Conservation (phyloP, 78 protist genomes). For the Cavenderia fasciculata region DNA sequence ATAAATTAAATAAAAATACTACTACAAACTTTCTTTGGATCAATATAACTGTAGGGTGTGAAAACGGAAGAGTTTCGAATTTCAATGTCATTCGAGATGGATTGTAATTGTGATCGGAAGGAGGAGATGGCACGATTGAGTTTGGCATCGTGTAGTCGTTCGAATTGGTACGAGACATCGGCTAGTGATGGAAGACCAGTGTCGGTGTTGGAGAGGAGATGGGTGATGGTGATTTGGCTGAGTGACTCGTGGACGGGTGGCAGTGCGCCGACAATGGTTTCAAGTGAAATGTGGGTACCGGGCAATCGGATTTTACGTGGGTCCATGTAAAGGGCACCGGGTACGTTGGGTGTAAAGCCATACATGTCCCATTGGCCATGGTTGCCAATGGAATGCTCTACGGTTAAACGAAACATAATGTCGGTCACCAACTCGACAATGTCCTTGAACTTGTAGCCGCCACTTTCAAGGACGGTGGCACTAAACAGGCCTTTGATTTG, state of each 20-base stretch:
- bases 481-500: background rate
- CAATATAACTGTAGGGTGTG: conserved; percentile 25
- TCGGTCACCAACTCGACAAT: background rate
- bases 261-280: background rate
- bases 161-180: background rate
- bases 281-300: conserved; percentile 16
- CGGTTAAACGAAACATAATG: conserved; percentile 25
- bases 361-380: conserved; percentile 70
- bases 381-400: conserved; percentile 58
- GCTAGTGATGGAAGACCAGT: conserved; percentile 36
- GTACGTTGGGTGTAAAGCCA: conserved; percentile 48
- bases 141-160: conserved; percentile 9
- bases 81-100: background rate
- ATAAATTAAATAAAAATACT: conserved; percentile 7
- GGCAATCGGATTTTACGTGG: conserved; percentile 2
- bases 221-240: conserved; percentile 34
- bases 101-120: background rate
- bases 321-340: conserved; percentile 34
- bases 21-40: conserved; percentile 33
- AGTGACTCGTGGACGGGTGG: conserved; percentile 36
- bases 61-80: background rate
- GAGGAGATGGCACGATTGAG: background rate
- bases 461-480: background rate
- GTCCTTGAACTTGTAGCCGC: too few species aligned
- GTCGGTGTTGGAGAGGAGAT: conserved; percentile 38